These are phyloP conservation scores for Penicillium sp. DNA, from an alignment of 2,329 filamentous ascomycete species.

Conservation along the genomic window DNA sequence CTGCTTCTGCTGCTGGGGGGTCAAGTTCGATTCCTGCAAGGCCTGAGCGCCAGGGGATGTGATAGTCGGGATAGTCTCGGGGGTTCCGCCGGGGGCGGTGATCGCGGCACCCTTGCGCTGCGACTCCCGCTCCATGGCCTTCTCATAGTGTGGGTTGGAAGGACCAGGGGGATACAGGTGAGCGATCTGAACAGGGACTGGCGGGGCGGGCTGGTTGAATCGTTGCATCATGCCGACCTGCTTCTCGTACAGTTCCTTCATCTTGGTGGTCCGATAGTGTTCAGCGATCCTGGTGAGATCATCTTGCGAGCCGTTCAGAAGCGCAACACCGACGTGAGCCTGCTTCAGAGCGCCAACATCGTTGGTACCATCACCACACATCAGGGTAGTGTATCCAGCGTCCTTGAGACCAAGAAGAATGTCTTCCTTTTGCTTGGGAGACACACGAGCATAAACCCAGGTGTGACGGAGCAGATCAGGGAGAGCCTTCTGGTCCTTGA, in stretches of 20 bases:
- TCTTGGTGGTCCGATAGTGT: conserved; percentile 88
- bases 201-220: conserved; percentile 92
- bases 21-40: conserved; percentile 54
- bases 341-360: conserved; percentile 97
- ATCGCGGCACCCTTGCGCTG: conserved; percentile 69
- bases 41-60: conserved; percentile 65
- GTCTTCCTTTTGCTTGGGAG: conserved; percentile 97
- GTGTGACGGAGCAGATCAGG: conserved; percentile 77
- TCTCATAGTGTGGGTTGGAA: conserved; percentile 88
- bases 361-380: conserved; percentile 98
- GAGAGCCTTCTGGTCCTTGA: conserved; percentile 76
- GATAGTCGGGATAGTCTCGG: conserved; percentile 61
- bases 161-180: conserved; percentile 92
- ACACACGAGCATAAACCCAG: conserved; percentile 98
- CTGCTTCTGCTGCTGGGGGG: conserved; percentile 51
- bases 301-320: conserved; percentile 90
- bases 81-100: conserved; percentile 38
- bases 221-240: conserved; percentile 86
- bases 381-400: conserved; percentile 94
- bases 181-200: conserved; percentile 86
- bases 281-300: conserved; percentile 90
- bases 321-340: conserved; percentile 92
- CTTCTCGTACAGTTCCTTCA: conserved; percentile 99
- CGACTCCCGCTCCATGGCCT: conserved; percentile 84
- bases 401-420: conserved; percentile 96